Evolutionary conservation across 441 rosid species (phyloP).

Genomic region (Gossypium davidsonii): DNA sequence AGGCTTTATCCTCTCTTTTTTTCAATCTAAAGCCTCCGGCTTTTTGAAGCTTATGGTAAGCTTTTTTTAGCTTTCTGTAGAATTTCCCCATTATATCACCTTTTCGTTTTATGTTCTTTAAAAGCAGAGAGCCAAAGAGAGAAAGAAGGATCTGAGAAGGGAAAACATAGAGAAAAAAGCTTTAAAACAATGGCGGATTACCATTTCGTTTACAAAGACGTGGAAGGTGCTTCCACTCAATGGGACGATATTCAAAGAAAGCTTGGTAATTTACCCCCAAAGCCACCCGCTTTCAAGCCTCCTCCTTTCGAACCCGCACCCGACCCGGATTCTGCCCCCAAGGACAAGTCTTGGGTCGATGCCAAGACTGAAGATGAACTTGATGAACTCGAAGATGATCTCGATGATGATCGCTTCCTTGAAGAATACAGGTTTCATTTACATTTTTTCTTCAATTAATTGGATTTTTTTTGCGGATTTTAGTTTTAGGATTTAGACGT

Average conservation of each 20-base stretch:
- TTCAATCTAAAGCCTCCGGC: too few relatives aligned
- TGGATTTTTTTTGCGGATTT: not conserved
- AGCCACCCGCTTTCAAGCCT: conserved; percentile 85
- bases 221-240: conserved; percentile 93
- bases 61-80: too few relatives aligned
- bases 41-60: too few relatives aligned
- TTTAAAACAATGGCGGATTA: conserved; percentile 72
- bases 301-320: conserved; percentile 62
- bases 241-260: conserved; percentile 99
- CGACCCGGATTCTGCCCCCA: conserved; percentile 64
- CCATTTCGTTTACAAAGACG: conserved; percentile 91
- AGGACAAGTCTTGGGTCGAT: conserved; percentile 60
- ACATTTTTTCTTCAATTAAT: not conserved
- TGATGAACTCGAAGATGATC: conserved; percentile 77
- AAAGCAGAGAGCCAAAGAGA: not conserved
- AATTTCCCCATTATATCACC: not conserved
- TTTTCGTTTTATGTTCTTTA: not conserved
- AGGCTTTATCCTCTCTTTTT: too few relatives aligned
- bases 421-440: conserved; percentile 67
- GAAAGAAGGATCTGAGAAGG: not conserved
- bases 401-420: conserved; percentile 89
- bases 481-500: conserved; percentile 7
- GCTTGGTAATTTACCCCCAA: conserved; percentile 84
- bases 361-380: conserved; percentile 76
- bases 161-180: not conserved